Base-by-base conservation (phyloP, 139 green algal species). In the Tetraselmis striata region DNA sequence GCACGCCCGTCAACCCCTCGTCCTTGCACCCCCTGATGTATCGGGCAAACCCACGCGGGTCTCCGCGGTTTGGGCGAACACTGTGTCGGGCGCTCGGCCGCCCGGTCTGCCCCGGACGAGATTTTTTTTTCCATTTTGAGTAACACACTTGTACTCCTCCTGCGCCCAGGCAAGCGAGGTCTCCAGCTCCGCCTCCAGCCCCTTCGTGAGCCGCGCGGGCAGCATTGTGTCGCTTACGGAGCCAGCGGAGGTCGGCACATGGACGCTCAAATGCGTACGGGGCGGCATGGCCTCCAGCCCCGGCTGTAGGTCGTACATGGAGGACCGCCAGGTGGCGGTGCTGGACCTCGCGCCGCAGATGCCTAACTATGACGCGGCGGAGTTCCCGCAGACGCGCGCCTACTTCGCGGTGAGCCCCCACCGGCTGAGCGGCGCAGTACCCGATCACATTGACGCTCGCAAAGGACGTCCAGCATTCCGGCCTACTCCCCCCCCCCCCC, bases 311-410 rank as follows among this genome's bases (percentile, higher is more conserved):
- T 2, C 29, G 1, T 32, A 59, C n/a, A 87, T 87, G 84, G 84
- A 87, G 45, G 84, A 87, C 31, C 76, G 78, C 26, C 79, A 80
- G 27, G 28, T 85, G 26, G 81, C 77, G 11, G 78, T 85, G 1
- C 25, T 59, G 2, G 30, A 78, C 31, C 77, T 87, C 26, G n/a
- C 31, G 59, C 31, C 75, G 75, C 31, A 80, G 25, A 30, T 58
- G 26, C 59, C 26, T 23, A 25, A 29, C 24, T n/a, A 58, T 25
- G 27, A 27, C 45, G 76, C 76, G 28, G 77, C 23, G 18, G 28
- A 29, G 28, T 27, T 77, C 1, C 27, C 58, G 22, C 31, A 27
- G 0, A 79, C 77, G 29, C 59, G 29, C 32, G 79, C 79, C 2
- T 81, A 77, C 75, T 81, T 81, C 81, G 83, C 22, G 81, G 79